A percentile compares a stretch with the other conserved stretches of the same genome.
Conservation (phyloP, 116 monocot species). For the Iris pallida region DNA sequence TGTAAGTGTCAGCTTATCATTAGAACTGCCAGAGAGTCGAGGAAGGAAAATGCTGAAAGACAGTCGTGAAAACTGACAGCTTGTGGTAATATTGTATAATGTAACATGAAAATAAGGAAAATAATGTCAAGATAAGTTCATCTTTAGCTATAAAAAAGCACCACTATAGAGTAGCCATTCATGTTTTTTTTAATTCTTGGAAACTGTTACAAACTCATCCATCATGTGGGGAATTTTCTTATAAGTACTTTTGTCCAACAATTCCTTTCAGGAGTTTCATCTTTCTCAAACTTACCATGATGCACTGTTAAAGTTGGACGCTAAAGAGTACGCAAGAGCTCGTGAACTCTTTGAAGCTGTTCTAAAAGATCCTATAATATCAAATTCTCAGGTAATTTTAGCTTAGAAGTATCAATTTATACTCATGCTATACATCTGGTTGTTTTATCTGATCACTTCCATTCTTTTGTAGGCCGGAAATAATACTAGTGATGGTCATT, state of each 20-base stretch:
- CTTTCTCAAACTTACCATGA: constrained; percentile 96
- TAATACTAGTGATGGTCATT: constrained; percentile 51
- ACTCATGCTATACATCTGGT: background rate
- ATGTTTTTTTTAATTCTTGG: constrained; percentile 1
- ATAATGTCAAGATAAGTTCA: no score
- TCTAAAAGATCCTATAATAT: constrained; percentile 79
- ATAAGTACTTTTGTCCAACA: background rate
- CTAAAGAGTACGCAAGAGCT: constrained; percentile 68
- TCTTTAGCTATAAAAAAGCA: no score
- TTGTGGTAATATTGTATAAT: no score
- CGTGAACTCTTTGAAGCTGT: constrained; percentile 81
- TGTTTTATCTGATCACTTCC: background rate
- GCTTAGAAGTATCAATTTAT: background rate
- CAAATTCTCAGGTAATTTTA: constrained; percentile 39
- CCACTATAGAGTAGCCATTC: no score
- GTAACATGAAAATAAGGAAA: no score
- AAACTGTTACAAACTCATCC: background rate
- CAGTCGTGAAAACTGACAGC: no score
- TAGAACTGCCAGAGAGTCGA: no score
- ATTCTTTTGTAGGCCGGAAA: constrained; percentile 31
- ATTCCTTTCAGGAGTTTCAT: constrained; percentile 62
- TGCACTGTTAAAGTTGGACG: constrained; percentile 79
- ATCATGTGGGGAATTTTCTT: no score
- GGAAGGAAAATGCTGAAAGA: no score
- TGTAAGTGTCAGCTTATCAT: no score